These are phyloP conservation scores for Aspergillus sp. DNA, from an alignment of 2,329 filamentous ascomycete species.

Conservation along the genomic window DNA sequence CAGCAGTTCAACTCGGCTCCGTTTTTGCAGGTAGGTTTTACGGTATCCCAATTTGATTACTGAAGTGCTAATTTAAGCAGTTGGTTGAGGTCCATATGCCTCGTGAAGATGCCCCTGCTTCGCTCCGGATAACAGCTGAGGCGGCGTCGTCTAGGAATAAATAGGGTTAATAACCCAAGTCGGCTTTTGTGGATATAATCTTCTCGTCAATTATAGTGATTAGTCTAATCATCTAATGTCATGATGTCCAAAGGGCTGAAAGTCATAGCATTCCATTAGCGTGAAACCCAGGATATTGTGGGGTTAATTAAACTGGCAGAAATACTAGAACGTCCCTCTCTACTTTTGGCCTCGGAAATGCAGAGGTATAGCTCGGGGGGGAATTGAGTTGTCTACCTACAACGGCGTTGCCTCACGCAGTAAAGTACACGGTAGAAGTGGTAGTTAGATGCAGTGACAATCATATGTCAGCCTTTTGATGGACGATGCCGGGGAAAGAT, in stretches of 20 bases:
- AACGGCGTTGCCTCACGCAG: background rate
- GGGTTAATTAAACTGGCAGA: background rate
- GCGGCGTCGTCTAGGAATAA: slow-evolving; percentile 67
- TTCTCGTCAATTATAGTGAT: background rate
- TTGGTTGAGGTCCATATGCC: slow-evolving; percentile 83
- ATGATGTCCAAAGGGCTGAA: no score
- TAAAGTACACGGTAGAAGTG: background rate
- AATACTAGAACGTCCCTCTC: background rate
- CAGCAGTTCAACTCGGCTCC: slow-evolving; percentile 59
- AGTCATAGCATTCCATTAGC: background rate
- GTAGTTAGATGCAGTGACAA: background rate
- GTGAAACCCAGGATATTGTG: background rate
- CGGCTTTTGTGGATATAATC: background rate
- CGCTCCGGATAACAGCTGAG: slow-evolving; percentile 68
- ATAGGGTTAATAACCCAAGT: slow-evolving; percentile 10
- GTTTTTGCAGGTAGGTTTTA: slow-evolving; percentile 42
- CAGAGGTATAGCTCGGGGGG: background rate
- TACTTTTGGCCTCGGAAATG: background rate
- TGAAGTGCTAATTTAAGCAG: slow-evolving; percentile 42
- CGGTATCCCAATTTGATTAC: background rate
- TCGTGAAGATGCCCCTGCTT: slow-evolving; percentile 72
- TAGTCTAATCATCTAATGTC: background rate
- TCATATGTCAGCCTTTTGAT: background rate
- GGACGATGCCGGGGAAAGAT: background rate
- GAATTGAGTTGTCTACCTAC: background rate